Base-by-base conservation (phyloP, 441 rosid species). In the Adansonia madagascariensis region DNA sequence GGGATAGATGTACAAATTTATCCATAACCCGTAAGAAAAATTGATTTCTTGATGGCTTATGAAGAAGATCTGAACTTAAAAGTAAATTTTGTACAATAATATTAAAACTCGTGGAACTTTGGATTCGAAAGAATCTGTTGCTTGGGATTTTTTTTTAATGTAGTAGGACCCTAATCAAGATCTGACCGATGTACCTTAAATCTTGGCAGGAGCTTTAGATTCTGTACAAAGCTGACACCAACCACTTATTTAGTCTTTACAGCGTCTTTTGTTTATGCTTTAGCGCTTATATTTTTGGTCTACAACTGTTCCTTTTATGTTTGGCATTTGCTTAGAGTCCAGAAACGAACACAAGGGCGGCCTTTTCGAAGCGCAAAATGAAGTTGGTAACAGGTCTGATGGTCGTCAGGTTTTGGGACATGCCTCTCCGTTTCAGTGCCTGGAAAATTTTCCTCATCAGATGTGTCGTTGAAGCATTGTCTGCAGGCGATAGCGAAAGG, bases 361-460 rank as follows among this genome's bases (percentile, higher is more conserved):
- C 82, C 80, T 87, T 6, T 81, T 87, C 52, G 89, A 81, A 35
- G 75, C 85, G 59, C 89, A 74, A 62, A 81, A 62, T 46, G 90
- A 84, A 35, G 87, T 61, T n/a, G 67, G 62, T 66, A 74, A 80
- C 74, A 83, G 85, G 52, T 76, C 88, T 35, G 89, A 89, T 15
- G 93, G 91, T 27, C 31, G 2, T 41, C 97, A 81, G 24, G 84
- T 89, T 47, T 78, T 94, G 72, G 82, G 99, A 90, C 94, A 31
- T 74, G 86, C 80, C 93, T 92, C 17, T 88, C 99, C 9, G 91
- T 90, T 70, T 87, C 95, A 46, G 85, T 86, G 92, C 87, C 97
- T 0, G 90, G 88, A 65, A 91, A 89, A 27, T 27, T 27, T 79
- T 75, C 90, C 12, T 79, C 91, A 22, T 93, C 98, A 0, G 97